Evolutionary conservation across 305 asterid genomes (phyloP).

Genomic region (Ilex paraguariensis): DNA sequence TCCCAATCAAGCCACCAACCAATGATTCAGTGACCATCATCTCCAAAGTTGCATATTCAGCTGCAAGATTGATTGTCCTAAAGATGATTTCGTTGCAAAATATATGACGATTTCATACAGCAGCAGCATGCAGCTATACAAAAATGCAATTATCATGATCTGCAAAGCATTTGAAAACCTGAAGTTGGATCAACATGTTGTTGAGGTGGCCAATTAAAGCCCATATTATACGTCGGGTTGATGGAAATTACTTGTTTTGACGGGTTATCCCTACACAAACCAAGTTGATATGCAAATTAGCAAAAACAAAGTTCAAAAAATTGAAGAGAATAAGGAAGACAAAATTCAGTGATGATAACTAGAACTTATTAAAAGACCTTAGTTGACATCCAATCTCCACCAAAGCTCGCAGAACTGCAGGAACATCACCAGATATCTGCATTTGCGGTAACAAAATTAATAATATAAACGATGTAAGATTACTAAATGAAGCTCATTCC

Average conservation of each 20-base stretch:
- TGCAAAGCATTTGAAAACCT: slow-evolving; percentile 38
- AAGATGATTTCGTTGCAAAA: slow-evolving; percentile 33
- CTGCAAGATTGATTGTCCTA: slow-evolving; percentile 62
- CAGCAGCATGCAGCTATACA: slow-evolving; percentile 24
- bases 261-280: slow-evolving; percentile 69
- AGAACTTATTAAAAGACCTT: slow-evolving; percentile 35
- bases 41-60: slow-evolving; percentile 68
- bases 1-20: slow-evolving; percentile 93
- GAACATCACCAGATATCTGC: slow-evolving; percentile 90
- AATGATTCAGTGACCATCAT: slow-evolving; percentile 82
- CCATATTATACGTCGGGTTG: slow-evolving; percentile 52
- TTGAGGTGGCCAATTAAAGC: slow-evolving; percentile 49
- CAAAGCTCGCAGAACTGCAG: slow-evolving; percentile 82
- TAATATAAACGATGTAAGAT: neutral
- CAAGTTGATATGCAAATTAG: slow-evolving; percentile 1
- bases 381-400: slow-evolving; percentile 88
- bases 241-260: slow-evolving; percentile 85
- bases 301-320: slow-evolving; percentile 5
- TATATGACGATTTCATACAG: slow-evolving; percentile 30
- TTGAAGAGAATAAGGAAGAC: slow-evolving; percentile 1
- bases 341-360: neutral
- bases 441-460: slow-evolving; percentile 13
- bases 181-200: slow-evolving; percentile 61
- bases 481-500: neutral
- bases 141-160: slow-evolving; percentile 10